Percentiles rank a stretch among this genome's conserved stretches.
Conservation (phyloP, 495 filamentous ascomycete species). For the Jackrogersella minutella region DNA sequence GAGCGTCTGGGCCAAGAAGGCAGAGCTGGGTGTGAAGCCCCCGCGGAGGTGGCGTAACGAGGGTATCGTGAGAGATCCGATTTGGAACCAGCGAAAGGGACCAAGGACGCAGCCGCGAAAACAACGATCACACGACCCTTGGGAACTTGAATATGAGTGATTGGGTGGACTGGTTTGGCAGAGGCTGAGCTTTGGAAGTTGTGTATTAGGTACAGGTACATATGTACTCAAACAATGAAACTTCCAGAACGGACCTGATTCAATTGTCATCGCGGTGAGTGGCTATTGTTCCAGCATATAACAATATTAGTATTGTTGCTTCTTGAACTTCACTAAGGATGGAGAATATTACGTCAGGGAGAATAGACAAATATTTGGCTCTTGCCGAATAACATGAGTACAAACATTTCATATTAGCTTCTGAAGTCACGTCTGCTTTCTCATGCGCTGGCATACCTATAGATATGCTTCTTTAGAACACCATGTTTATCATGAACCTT, state of each 20-base stretch:
- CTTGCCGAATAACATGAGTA: background rate
- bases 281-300: background rate
- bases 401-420: background rate
- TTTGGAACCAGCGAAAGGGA: conserved; percentile 45
- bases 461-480: too few species aligned
- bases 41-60: conserved; percentile 71
- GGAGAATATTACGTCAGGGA: too few species aligned
- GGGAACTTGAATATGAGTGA: too few species aligned
- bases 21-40: conserved; percentile 72
- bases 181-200: background rate
- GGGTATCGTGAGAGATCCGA: conserved; percentile 64
- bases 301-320: background rate
- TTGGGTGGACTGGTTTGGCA: background rate
- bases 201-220: too few species aligned
- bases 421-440: background rate
- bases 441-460: background rate
- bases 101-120: conserved; percentile 33
- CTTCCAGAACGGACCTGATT: too few species aligned
- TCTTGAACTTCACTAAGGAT: too few species aligned
- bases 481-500: too few species aligned
- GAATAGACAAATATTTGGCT: too few species aligned
- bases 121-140: background rate
- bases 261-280: too few species aligned
- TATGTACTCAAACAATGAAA: too few species aligned
- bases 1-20: conserved; percentile 76